Evolutionary conservation across 139 green algal genomes (phyloP).

Genomic region (Medakamo hakoo): DNA sequence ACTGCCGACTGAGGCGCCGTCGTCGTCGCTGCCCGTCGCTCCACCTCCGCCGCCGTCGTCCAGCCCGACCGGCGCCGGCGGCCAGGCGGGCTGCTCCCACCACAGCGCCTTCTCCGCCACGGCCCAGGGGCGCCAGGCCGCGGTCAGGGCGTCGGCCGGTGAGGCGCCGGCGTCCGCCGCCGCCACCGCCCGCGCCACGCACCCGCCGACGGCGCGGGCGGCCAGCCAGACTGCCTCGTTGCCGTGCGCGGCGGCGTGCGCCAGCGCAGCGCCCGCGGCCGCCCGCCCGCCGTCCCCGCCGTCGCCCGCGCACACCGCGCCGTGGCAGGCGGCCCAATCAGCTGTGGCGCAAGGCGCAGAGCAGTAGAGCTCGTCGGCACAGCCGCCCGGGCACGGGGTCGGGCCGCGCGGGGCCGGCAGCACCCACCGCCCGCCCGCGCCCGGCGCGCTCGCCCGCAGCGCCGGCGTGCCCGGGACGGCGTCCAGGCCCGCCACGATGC

Average conservation of each 20-base stretch:
- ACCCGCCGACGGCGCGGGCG: too few species aligned
- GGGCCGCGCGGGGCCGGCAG: not conserved
- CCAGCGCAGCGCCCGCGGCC: not conserved
- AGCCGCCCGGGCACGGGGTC: not conserved
- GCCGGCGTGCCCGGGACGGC: too few species aligned
- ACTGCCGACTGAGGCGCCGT: too few species aligned
- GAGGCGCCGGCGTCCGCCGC: too few species aligned
- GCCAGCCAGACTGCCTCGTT: not conserved
- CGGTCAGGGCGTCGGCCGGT: too few species aligned
- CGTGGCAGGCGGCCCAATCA: not conserved
- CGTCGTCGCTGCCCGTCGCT: too few species aligned
- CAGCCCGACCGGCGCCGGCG: not conserved
- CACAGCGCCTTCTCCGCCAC: not conserved
- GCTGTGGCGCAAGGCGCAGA: not conserved
- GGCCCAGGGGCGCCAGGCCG: not conserved
- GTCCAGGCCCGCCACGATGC: not conserved
- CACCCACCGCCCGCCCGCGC: not conserved
- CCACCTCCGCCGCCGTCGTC: not conserved
- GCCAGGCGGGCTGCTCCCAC: not conserved
- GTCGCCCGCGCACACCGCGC: not conserved
- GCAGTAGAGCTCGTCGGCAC: not conserved
- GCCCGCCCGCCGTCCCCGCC: not conserved
- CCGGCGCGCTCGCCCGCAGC: not conserved
- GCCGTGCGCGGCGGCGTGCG: not conserved
- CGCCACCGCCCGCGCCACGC: too few species aligned